phyloP scores from a whole-genome alignment of 192 early-diverging fungal species.

The Chytriomyces hyalinus region DNA sequence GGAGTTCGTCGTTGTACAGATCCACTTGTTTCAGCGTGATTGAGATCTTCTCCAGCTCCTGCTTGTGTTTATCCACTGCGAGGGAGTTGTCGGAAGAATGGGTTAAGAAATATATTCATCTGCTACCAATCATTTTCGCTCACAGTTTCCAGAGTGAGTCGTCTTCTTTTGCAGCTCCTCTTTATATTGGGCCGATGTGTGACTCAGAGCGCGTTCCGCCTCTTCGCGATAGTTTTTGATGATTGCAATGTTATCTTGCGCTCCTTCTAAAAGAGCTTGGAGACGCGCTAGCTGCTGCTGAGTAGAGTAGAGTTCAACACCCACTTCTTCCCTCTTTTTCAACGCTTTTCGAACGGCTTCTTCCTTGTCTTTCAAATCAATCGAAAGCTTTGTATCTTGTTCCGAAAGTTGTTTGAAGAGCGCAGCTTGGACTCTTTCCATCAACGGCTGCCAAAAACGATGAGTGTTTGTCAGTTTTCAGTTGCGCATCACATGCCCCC shows the following conservation, averaged over 20 bases:
- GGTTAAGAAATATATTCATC: not conserved
- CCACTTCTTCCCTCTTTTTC: constrained; percentile 56
- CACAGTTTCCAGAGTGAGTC: constrained; percentile 50
- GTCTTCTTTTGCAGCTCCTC: constrained; percentile 53
- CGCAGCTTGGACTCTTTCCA: constrained; percentile 63
- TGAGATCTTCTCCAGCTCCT: constrained; percentile 63
- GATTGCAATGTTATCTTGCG: constrained; percentile 54
- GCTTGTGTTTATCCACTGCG: constrained; percentile 61
- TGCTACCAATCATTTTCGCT: constrained; percentile 6
- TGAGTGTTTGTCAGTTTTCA: not conserved
- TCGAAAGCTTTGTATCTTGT: constrained; percentile 45
- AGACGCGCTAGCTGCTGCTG: constrained; percentile 64
- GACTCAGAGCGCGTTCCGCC: constrained; percentile 52
- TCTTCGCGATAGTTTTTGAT: constrained; percentile 57
- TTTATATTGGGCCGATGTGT: constrained; percentile 48
- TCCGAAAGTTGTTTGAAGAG: constrained; percentile 57
- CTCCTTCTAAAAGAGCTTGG: constrained; percentile 57
- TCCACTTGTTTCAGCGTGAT: constrained; percentile 66
- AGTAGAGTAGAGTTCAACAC: constrained; percentile 61
- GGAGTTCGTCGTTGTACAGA: constrained; percentile 64
- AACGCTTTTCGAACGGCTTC: constrained; percentile 51
- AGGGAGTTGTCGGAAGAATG: not conserved
- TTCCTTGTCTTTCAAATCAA: constrained; percentile 66
- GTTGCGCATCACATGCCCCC: not conserved
- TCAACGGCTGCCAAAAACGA: constrained; percentile 49